Evolutionary conservation across 768 basidiomycete species (phyloP), one percentile per base, ranked within the genome.

Genomic region (Dentipellis fragilis): DNA sequence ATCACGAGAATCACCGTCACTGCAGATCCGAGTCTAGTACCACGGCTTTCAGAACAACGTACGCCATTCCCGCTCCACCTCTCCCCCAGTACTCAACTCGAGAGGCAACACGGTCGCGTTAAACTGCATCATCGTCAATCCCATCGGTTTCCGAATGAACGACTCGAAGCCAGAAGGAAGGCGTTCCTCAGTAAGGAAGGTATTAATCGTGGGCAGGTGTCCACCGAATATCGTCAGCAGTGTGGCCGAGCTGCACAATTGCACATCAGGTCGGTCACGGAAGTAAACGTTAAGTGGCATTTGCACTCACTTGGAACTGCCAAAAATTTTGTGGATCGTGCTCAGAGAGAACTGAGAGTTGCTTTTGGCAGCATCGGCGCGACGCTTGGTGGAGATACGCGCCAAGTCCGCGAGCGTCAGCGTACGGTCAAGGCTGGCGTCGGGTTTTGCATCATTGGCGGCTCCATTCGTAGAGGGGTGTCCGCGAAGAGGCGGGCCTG

Each of bases 131-230:
- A 89, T 68, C 0, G 87, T 87, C 36, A 89, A 66, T 0, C 88
- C 87, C 54, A 74, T 69, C 0, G 69, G 77, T 37, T 74, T 68
- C n/a, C 76, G 72, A 34, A 80, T 66, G 12, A 76, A 70, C 0
- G 87, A 75, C 64, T 89, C 85, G 85, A 86, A 90, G 19, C 80
- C 80, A 0, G 84, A 74, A 0, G 84, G 82, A 35, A 91, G 64
- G 14, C 86, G 78, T 59, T 91, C 88, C 47, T 91, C 84, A 9
- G 72, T 65, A n/a, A 91, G 66, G 50, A 87, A 62, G 0, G 74
- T 59, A 42, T 75, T 69, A 38, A 89, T 61, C 55, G 84, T 84
- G 7, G 72, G 67, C 4, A 84, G 63, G 17, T 75, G 72, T 2
- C 87, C 85, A 4, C 85, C 89, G 59, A 88, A 84, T 53, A 84